phyloP scores from a whole-genome alignment of 108 stramenopile genomes.

The Discostella stelligeroides region DNA sequence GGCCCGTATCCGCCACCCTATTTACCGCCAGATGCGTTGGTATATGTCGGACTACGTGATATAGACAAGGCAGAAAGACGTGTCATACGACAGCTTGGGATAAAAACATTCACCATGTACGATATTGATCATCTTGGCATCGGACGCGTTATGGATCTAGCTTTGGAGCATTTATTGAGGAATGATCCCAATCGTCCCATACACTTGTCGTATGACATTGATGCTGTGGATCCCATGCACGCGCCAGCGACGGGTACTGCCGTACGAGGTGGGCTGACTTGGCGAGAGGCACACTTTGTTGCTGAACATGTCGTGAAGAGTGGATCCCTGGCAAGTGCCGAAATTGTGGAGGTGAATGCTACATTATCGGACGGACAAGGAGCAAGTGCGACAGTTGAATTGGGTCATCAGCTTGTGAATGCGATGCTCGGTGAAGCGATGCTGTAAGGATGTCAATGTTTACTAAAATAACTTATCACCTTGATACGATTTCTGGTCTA shows the following conservation, averaged over 20 bases:
- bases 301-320: constrained; percentile 89
- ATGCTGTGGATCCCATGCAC: constrained; percentile 94
- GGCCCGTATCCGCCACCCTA: constrained; percentile 40
- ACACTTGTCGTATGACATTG: constrained; percentile 96
- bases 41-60: constrained; percentile 97
- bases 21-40: constrained; percentile 80
- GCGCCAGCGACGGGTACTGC: constrained; percentile 99
- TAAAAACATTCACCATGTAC: constrained; percentile 92
- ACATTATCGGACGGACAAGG: constrained; percentile 78
- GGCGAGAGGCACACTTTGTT: constrained; percentile 97
- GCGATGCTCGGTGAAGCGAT: constrained; percentile 45
- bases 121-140: constrained; percentile 98
- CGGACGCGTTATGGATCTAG: constrained; percentile 94
- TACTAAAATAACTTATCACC: background rate
- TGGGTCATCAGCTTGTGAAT: constrained; percentile 78
- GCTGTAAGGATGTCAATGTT: constrained; percentile 7
- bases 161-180: constrained; percentile 84
- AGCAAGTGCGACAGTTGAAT: constrained; percentile 82
- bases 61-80: constrained; percentile 90
- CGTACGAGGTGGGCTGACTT: constrained; percentile 97
- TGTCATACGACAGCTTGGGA: constrained; percentile 76
- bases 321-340: constrained; percentile 92
- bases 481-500: background rate
- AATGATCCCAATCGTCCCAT: constrained; percentile 76
- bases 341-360: constrained; percentile 98